These are phyloP conservation scores for Polytrichum commune DNA, from an alignment of 225 moss, liverwort and hornwort genomes.

Conservation along the genomic window DNA sequence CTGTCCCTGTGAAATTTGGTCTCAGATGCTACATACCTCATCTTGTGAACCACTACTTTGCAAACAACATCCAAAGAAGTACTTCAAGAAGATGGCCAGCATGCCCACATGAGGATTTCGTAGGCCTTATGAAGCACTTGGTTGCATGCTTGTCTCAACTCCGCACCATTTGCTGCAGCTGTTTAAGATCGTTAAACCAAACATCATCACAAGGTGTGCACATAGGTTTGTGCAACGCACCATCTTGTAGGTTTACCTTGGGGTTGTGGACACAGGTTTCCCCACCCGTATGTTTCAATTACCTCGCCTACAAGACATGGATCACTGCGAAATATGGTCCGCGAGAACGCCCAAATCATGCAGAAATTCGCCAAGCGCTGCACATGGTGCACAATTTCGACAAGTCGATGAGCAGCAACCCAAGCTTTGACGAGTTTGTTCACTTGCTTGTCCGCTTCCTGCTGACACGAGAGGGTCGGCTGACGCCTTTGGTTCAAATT, in stretches of 20 bases:
- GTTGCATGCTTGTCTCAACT: neutral
- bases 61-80: neutral
- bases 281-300: neutral
- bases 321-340: neutral
- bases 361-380: constrained; percentile 1
- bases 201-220: neutral
- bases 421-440: neutral
- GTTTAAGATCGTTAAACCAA: neutral
- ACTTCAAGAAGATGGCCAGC: neutral
- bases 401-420: neutral
- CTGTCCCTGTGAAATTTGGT: neutral
- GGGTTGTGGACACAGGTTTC: neutral
- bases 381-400: neutral
- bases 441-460: neutral
- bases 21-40: neutral
- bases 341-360: neutral
- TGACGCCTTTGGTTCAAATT: neutral
- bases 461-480: neutral
- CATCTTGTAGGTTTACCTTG: neutral
- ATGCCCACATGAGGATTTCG: neutral
- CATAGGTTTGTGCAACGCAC: neutral
- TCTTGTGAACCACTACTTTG: neutral
- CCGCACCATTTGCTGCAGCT: neutral
- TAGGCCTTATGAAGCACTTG: neutral
- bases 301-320: neutral